Percentiles rank a stretch among this genome's conserved stretches.
phyloP scores from a whole-genome alignment of 306 rosid species.

The Trichosanthes cucumerina region DNA sequence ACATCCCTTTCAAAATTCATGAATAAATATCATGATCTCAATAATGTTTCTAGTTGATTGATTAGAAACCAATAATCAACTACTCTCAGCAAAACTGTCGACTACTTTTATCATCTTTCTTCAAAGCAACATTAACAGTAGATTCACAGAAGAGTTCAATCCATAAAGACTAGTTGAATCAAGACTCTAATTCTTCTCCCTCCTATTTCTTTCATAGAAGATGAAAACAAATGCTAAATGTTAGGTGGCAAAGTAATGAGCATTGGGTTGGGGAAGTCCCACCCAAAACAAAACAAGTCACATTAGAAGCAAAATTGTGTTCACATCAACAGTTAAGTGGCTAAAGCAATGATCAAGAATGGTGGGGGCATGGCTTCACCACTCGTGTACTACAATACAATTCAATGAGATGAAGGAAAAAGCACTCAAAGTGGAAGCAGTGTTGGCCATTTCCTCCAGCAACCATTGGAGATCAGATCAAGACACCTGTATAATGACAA shows the following conservation, averaged over 20 bases:
- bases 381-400: constrained; percentile 8
- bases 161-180: not conserved
- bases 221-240: not conserved
- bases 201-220: too few species aligned
- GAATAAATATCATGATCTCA: not conserved
- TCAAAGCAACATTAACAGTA: not conserved
- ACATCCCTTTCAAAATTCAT: not conserved
- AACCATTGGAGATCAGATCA: constrained; percentile 18
- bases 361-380: constrained; percentile 12
- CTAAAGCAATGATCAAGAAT: not conserved
- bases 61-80: not conserved
- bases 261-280: not conserved
- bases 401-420: constrained; percentile 21
- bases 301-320: not conserved
- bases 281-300: not conserved
- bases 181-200: not conserved
- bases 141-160: not conserved
- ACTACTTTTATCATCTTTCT: not conserved
- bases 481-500: not conserved
- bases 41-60: not conserved
- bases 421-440: constrained; percentile 27
- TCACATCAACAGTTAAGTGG: not conserved
- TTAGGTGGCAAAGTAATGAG: not conserved
- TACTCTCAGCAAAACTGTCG: not conserved
- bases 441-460: constrained; percentile 14